A percentile compares a stretch with the other conserved stretches of the same genome.
Conservation (phyloP, 2,329 filamentous ascomycete genomes). For the Fusarium haematococcum region DNA sequence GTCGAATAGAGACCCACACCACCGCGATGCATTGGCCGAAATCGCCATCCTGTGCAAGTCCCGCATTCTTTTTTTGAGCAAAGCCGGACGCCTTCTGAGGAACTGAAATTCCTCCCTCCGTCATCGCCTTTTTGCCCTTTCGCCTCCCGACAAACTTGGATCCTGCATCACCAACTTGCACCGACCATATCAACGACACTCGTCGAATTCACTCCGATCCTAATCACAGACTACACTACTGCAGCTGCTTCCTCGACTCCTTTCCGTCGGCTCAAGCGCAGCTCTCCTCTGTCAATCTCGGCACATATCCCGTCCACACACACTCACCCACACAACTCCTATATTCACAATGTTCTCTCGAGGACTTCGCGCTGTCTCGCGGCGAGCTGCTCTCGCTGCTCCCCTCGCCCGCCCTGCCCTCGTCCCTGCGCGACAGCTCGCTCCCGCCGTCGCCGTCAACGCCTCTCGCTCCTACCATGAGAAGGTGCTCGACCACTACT, state of each 20-base stretch:
- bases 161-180: conserved; percentile 29
- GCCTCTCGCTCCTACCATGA: conserved; percentile 64
- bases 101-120: conserved; percentile 30
- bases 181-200: conserved; percentile 4
- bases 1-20: conserved; percentile 20
- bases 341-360: conserved; percentile 59
- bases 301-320: conserved; percentile 5
- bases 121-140: conserved; percentile 38
- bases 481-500: conserved; percentile 65
- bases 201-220: conserved; percentile 9
- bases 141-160: conserved; percentile 35
- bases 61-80: conserved; percentile 46
- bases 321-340: conserved; percentile 6
- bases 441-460: conserved; percentile 54
- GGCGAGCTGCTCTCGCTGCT: conserved; percentile 57
- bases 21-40: conserved; percentile 43
- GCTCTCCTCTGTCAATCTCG: conserved; percentile 7
- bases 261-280: conserved; percentile 6
- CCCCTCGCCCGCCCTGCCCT: conserved; percentile 53
- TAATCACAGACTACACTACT: conserved; percentile 4
- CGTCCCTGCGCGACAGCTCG: conserved; percentile 54
- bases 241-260: conserved; percentile 4
- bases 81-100: conserved; percentile 36
- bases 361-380: conserved; percentile 57
- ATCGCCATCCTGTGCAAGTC: conserved; percentile 47